Conservation (phyloP, 164 flowering plant genomes). For the Aristolochia contorta region DNA sequence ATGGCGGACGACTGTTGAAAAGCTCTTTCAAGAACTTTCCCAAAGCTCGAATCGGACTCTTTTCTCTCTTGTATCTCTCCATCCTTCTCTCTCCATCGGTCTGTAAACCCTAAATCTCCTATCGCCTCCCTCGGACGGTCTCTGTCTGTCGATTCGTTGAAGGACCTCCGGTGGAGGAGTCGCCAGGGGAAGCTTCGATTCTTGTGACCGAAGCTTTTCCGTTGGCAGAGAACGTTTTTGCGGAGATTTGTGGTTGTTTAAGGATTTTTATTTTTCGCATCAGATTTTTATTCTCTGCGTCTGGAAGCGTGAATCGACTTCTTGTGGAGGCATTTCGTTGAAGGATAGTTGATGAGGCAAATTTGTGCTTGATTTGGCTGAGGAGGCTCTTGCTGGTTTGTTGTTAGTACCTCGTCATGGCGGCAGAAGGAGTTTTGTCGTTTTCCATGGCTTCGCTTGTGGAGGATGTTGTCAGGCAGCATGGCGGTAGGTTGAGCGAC, state of each 20-base stretch:
- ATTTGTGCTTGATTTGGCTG: neutral
- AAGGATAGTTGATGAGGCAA: slow-evolving; percentile 2
- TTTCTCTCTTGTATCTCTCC: neutral
- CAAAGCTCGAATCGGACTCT: neutral
- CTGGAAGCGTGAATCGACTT: too few species aligned
- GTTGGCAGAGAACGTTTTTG: too few species aligned
- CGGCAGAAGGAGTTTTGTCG: slow-evolving; percentile 6
- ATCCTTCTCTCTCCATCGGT: neutral
- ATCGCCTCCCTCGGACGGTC: too few species aligned
- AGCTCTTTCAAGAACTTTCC: slow-evolving; percentile 1
- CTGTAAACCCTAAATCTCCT: too few species aligned
- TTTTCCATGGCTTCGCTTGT: slow-evolving; percentile 32
- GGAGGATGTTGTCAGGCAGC: slow-evolving; percentile 65
- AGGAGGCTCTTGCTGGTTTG: neutral
- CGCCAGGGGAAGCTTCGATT: too few species aligned
- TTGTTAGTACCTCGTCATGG: neutral
- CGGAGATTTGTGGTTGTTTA: too few species aligned
- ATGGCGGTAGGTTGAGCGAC: slow-evolving; percentile 31
- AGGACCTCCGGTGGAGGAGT: too few species aligned
- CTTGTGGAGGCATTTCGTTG: neutral
- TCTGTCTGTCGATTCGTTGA: too few species aligned
- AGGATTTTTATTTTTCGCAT: too few species aligned
- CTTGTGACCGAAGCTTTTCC: too few species aligned
- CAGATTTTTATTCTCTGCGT: too few species aligned
- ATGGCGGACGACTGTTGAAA: neutral